Base-by-base conservation (phyloP, 2,329 filamentous ascomycete species). In the Fusarium sp. region DNA sequence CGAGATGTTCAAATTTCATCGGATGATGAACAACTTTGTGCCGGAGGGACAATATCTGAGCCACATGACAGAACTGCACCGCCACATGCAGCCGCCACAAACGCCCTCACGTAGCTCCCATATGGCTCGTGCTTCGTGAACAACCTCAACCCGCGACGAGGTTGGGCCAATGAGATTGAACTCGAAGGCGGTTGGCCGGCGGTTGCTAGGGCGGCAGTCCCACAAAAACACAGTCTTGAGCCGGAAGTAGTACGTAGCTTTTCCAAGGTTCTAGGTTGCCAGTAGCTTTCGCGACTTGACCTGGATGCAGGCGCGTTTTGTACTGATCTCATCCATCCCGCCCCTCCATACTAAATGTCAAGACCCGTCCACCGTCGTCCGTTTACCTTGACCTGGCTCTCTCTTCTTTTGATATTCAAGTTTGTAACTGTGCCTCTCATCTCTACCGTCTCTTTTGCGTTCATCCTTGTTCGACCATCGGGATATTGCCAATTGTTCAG, bases 161-260 rank as follows among this genome's bases (percentile, higher is more conserved):
- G 71, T 60, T 74, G 67, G 69, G 44, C 87, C 86, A 88, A 88
- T 88, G 61, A 80, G 30, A 75, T 30, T 38, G 28, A 23, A 46
- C 19, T 11, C 12, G 8, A 43, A 8, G 19, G 77, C 79, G 57
- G 89, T 91, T 91, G 88, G 88, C 76, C 81, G 75, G 87, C 81
- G 79, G 88, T 89, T 89, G 67, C 67, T 37, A 69, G 33, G 68
- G 54, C 38, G 54, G 13, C 19, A 47, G 61, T 25, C 42, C 68
- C 68, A 57, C 35, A 47, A 70, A 69, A 69, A 69, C 66, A 69
- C 33, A 59, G 52, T 33, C 59, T 64, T 59, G 35, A 49, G 58
- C 52, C 47, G 52, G 62, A 63, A 56, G 42, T 58, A 23, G 53
- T 72, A 71, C 68, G 68, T 71, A 71, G 57, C 63, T 67, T 72